A percentile compares a stretch with the other conserved stretches of the same genome.
These are phyloP conservation scores for Aspergillus tamarii DNA, from an alignment of 2,329 filamentous ascomycete species.

Conservation along the genomic window DNA sequence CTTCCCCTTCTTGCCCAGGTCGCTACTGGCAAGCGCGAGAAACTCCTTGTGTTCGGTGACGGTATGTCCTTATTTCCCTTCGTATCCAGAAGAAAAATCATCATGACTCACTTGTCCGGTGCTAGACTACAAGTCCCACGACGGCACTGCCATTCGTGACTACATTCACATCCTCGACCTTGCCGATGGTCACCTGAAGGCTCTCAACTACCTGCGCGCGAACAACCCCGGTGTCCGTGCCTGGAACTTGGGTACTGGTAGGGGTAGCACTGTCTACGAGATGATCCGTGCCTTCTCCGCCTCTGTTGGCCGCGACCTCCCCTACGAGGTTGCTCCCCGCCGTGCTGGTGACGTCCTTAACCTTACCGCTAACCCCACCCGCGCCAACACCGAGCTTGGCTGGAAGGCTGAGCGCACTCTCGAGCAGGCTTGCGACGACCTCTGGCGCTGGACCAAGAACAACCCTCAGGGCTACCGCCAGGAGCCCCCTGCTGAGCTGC, in stretches of 20 bases:
- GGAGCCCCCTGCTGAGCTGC: constrained; percentile 79
- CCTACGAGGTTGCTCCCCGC: constrained; percentile 82
- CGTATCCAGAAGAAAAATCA: background rate
- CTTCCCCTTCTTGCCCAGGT: constrained; percentile 94
- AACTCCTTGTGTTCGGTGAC: constrained; percentile 91
- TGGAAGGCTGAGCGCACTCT: constrained; percentile 92
- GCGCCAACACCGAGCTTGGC: constrained; percentile 83
- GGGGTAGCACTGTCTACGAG: constrained; percentile 93
- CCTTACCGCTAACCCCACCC: constrained; percentile 85
- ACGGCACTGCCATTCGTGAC: constrained; percentile 65
- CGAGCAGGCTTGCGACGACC: constrained; percentile 88
- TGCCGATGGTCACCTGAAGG: constrained; percentile 58
- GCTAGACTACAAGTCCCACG: constrained; percentile 71
- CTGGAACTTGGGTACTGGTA: constrained; percentile 95
- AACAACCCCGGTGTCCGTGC: constrained; percentile 79
- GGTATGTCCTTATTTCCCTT: constrained; percentile 58
- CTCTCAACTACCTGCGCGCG: constrained; percentile 67
- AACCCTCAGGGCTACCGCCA: constrained; percentile 95
- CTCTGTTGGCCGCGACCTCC: constrained; percentile 81
- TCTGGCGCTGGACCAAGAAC: constrained; percentile 97
- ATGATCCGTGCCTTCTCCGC: constrained; percentile 94
- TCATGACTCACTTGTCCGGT: background rate
- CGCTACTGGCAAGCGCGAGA: constrained; percentile 90
- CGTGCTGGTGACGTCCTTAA: constrained; percentile 90
- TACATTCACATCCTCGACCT: constrained; percentile 69